These are phyloP conservation scores for Epicoccum nigrum DNA, from an alignment of 2,329 filamentous ascomycete genomes.

Conservation along the genomic window DNA sequence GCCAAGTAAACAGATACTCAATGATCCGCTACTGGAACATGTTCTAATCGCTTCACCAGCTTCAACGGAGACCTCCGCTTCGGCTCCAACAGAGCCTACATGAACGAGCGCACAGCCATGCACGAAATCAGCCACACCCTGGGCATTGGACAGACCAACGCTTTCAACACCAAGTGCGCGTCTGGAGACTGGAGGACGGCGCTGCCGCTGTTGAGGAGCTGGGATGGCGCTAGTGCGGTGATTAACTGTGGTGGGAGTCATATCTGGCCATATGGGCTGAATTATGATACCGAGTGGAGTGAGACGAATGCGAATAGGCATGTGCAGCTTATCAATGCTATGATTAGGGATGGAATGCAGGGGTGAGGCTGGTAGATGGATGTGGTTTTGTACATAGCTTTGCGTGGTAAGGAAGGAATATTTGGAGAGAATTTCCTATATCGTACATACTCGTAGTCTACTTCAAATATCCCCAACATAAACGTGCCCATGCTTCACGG, in stretches of 20 bases:
- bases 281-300: slow-evolving; percentile 45
- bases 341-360: slow-evolving; percentile 37
- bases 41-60: no score
- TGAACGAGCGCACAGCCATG: slow-evolving; percentile 45
- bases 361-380: background rate
- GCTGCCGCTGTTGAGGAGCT: slow-evolving; percentile 38
- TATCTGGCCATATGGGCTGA: slow-evolving; percentile 46
- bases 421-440: no score
- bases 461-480: no score
- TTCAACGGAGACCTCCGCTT: slow-evolving; percentile 46
- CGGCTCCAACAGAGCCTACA: slow-evolving; percentile 41
- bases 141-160: slow-evolving; percentile 42
- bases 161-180: slow-evolving; percentile 38
- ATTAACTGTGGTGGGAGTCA: slow-evolving; percentile 43
- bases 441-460: no score
- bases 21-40: no score
- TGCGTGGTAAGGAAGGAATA: no score
- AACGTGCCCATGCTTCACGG: no score
- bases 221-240: slow-evolving; percentile 37
- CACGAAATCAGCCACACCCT: slow-evolving; percentile 45
- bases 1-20: no score
- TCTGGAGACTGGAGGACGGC: slow-evolving; percentile 43
- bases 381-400: background rate
- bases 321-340: slow-evolving; percentile 42
- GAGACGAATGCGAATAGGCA: slow-evolving; percentile 44